A percentile compares a stretch with the other conserved stretches of the same genome.
phyloP scores from a whole-genome alignment of 2,329 filamentous ascomycete species.

The Monosporascus cannonballus region DNA sequence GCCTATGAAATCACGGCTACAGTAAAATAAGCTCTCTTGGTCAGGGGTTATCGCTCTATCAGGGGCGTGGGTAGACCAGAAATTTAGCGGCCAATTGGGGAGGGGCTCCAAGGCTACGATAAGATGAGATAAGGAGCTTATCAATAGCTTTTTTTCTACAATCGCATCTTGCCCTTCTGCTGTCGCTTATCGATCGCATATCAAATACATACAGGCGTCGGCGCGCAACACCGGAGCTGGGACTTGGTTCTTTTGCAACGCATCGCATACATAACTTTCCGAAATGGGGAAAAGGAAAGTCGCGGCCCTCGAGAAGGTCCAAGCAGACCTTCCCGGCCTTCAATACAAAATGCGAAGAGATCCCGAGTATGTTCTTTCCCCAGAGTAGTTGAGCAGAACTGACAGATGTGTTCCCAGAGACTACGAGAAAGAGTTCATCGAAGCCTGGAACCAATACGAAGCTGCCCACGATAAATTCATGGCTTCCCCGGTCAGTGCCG shows the following conservation, averaged over 20 bases:
- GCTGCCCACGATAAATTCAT: constrained; percentile 89
- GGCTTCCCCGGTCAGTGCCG: constrained; percentile 70
- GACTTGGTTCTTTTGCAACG: background rate
- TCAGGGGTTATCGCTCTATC: no score
- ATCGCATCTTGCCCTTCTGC: background rate
- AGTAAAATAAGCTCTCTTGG: no score
- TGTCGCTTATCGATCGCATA: no score
- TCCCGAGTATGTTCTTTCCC: constrained; percentile 53
- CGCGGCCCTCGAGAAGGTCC: constrained; percentile 89
- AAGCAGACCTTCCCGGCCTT: constrained; percentile 82
- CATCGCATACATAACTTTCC: background rate
- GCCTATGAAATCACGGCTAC: no score
- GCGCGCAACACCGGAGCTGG: no score
- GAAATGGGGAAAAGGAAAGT: constrained; percentile 82
- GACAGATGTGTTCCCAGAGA: constrained; percentile 44
- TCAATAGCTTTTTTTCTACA: background rate
- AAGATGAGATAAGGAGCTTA: background rate
- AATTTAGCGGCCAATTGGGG: background rate
- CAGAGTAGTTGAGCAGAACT: constrained; percentile 2
- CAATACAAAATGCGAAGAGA: constrained; percentile 90
- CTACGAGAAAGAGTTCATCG: constrained; percentile 82
- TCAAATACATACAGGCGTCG: no score
- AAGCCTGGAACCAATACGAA: constrained; percentile 88
- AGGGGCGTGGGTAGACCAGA: no score
- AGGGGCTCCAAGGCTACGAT: background rate